Evolutionary conservation across 208 protist species (phyloP).

Genomic region (Crithidia expoeki): DNA sequence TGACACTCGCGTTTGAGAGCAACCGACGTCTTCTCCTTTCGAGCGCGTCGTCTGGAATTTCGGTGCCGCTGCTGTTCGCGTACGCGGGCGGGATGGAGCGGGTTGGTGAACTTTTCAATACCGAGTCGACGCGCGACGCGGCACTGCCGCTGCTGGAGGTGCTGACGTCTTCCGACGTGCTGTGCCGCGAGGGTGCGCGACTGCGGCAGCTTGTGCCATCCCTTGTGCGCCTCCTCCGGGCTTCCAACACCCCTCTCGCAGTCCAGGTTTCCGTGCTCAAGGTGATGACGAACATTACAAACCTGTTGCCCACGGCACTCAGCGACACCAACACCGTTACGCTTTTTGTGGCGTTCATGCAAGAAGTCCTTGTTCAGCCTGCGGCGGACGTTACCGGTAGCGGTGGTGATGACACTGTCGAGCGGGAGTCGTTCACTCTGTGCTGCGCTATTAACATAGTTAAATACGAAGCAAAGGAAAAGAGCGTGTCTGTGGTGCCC

Average conservation of each 20-base stretch:
- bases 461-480: slow-evolving; percentile 51
- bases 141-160: slow-evolving; percentile 48
- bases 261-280: slow-evolving; percentile 39
- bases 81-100: slow-evolving; percentile 38
- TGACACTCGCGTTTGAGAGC: slow-evolving; percentile 46
- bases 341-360: slow-evolving; percentile 1
- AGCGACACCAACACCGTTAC: neutral
- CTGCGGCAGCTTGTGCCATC: slow-evolving; percentile 21
- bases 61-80: slow-evolving; percentile 41
- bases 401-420: slow-evolving; percentile 4
- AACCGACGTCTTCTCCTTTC: slow-evolving; percentile 14
- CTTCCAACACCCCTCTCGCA: neutral
- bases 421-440: slow-evolving; percentile 54
- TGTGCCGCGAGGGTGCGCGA: neutral
- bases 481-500: slow-evolving; percentile 4
- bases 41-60: slow-evolving; percentile 5
- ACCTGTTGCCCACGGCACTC: slow-evolving; percentile 33
- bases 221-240: slow-evolving; percentile 11
- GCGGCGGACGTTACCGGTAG: neutral
- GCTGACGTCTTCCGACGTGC: slow-evolving; percentile 36
- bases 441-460: slow-evolving; percentile 84
- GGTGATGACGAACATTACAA: slow-evolving; percentile 74
- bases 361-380: neutral
- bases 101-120: slow-evolving; percentile 16
- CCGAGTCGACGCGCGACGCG: neutral